Conservation (phyloP, 495 filamentous ascomycete genomes). For the Tuber magnatum region DNA sequence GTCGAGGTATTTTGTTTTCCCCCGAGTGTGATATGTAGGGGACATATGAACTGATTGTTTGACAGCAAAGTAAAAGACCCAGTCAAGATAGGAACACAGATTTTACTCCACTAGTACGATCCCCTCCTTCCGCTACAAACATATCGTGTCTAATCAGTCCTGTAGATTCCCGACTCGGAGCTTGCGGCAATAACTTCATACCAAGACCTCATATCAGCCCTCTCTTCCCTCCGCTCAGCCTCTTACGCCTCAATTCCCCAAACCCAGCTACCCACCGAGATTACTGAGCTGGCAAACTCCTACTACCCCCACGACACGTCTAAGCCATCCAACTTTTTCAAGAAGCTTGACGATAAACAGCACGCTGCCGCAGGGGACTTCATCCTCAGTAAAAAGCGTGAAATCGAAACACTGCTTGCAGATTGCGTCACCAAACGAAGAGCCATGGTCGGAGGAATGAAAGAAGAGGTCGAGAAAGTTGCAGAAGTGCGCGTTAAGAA, state of each 20-base stretch:
- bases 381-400: conserved; percentile 45
- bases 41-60: neutral
- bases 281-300: conserved; percentile 27
- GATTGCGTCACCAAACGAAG: conserved; percentile 46
- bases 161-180: conserved; percentile 21
- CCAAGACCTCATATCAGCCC: conserved; percentile 16
- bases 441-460: conserved; percentile 61
- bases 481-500: conserved; percentile 31
- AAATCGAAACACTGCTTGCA: conserved; percentile 83
- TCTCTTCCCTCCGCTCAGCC: conserved; percentile 11
- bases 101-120: neutral
- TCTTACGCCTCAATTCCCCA: conserved; percentile 19
- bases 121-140: neutral
- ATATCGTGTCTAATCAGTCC: neutral
- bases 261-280: conserved; percentile 23
- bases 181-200: conserved; percentile 30
- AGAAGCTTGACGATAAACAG: conserved; percentile 29
- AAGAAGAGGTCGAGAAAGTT: conserved; percentile 49
- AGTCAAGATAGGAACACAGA: neutral
- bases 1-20: neutral
- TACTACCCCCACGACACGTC: conserved; percentile 32
- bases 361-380: conserved; percentile 33
- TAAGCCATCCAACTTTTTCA: conserved; percentile 33
- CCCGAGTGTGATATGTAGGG: neutral
- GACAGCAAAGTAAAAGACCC: neutral